Evolutionary conservation across 257 asterid species (phyloP).

Genomic region (Asclepias syriaca): DNA sequence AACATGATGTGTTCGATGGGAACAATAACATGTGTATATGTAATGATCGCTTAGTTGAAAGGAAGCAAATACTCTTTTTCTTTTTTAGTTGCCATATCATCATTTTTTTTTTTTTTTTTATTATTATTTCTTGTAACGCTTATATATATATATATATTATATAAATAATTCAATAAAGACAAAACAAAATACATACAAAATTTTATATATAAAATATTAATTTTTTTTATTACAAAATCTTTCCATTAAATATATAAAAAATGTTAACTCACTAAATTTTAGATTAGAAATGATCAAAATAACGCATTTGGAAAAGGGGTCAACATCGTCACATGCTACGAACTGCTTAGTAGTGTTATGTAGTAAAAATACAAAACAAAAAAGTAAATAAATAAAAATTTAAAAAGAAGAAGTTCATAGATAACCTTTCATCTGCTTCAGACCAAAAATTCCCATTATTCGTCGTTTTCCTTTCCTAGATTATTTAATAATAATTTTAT

Average conservation of each 20-base stretch:
- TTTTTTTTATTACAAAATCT: no score
- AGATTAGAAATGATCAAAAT: background rate
- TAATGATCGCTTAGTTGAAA: conserved; percentile 22
- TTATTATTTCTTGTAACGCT: background rate
- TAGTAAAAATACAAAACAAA: background rate
- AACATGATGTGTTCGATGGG: background rate
- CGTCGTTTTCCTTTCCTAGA: background rate
- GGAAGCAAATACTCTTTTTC: background rate
- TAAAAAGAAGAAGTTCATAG: background rate
- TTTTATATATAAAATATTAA: no score
- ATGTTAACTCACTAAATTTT: no score
- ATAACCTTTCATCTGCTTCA: background rate
- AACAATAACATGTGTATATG: conserved; percentile 8
- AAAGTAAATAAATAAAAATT: no score
- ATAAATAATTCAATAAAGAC: background rate
- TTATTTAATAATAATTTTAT: no score
- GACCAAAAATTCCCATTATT: background rate
- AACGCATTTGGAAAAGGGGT: no score
- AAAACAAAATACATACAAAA: background rate
- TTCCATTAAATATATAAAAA: no score
- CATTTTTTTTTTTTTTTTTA: no score
- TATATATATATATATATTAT: no score
- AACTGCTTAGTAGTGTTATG: background rate
- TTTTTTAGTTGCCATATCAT: background rate
- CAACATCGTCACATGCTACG: background rate